Base-by-base conservation (phyloP, 1,284 basidiomycete genomes). In the Kalmanozyma brasiliensis region DNA sequence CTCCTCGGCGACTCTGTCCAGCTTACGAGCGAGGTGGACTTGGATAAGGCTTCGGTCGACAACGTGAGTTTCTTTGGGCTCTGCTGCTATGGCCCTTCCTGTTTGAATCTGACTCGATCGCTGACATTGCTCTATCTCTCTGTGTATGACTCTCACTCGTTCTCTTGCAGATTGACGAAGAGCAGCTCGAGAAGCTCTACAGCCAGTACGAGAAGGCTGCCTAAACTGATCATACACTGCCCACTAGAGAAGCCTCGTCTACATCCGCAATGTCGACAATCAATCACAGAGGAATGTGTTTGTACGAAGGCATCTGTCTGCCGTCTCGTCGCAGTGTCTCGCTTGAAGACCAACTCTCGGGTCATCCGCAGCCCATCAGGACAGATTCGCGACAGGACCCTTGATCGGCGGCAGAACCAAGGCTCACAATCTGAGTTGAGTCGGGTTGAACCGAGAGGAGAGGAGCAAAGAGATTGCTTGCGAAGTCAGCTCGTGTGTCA, bases 181-280 rank as follows among this genome's bases (percentile, higher is more conserved):
- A 59, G 48, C 61, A 65, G 51, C 61, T 70, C 35, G 57, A 61
- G 43, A 70, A 70, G 58, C 61, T 70, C 35, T 70, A 36, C 43
- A 40, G 53, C 49, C 49, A 64, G 36, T 70, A 70, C 49, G 46
- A 70, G 35, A 70, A 70, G 61, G 67, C 48, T 24, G 47, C 57
- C 19, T 43, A 47, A 40, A 41, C 34, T 11, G 26, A 51, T 24
- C 17, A 20, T 13, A 14, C 16, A n/a, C n/a, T n/a, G n/a, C n/a
- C n/a, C n/a, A n/a, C n/a, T n/a, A n/a, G n/a, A n/a, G n/a, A n/a
- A n/a, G n/a, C n/a, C n/a, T n/a, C n/a, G n/a, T n/a, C n/a, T n/a
- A n/a, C n/a, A n/a, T n/a, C n/a, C n/a, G n/a, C n/a, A n/a, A n/a
- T n/a, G n/a, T n/a, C n/a, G n/a, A n/a, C n/a, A n/a, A n/a, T n/a